A percentile compares a stretch with the other conserved stretches of the same genome.
Conservation (phyloP, 768 basidiomycete species). For the Psilocybe azurescens region DNA sequence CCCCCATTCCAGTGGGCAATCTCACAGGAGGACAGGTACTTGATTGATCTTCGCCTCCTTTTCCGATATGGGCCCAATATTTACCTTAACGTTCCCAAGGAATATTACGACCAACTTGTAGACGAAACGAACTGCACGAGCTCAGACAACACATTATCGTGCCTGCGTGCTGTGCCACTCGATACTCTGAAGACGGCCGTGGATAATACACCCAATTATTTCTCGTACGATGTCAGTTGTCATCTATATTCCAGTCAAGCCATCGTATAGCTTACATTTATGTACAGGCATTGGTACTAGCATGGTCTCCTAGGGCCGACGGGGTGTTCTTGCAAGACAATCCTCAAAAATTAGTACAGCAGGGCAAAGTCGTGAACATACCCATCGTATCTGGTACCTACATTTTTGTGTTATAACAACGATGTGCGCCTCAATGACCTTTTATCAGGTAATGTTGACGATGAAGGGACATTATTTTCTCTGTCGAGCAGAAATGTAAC, state of each 20-base stretch:
- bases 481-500: conserved; percentile 29
- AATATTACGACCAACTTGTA: conserved; percentile 53
- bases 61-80: not conserved
- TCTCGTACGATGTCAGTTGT: conserved; percentile 18
- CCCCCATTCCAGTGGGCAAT: conserved; percentile 27
- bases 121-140: conserved; percentile 43
- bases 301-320: conserved; percentile 45
- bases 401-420: not conserved
- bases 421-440: not conserved
- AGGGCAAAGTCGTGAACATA: conserved; percentile 40
- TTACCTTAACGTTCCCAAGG: conserved; percentile 7
- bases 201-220: conserved; percentile 47
- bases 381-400: conserved; percentile 22
- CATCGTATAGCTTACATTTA: conserved; percentile 28
- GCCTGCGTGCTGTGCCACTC: conserved; percentile 46
- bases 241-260: conserved; percentile 25
- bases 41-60: not conserved
- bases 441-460: conserved; percentile 39
- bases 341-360: conserved; percentile 34
- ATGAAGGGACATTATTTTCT: conserved; percentile 43
- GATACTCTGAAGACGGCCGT: conserved; percentile 46
- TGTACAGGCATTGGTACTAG: conserved; percentile 31
- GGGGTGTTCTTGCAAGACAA: conserved; percentile 39
- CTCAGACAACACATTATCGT: conserved; percentile 47
- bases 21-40: conserved; percentile 29